Evolutionary conservation across 495 filamentous ascomycete species (phyloP).

Genomic region (Cairneyella variabilis): DNA sequence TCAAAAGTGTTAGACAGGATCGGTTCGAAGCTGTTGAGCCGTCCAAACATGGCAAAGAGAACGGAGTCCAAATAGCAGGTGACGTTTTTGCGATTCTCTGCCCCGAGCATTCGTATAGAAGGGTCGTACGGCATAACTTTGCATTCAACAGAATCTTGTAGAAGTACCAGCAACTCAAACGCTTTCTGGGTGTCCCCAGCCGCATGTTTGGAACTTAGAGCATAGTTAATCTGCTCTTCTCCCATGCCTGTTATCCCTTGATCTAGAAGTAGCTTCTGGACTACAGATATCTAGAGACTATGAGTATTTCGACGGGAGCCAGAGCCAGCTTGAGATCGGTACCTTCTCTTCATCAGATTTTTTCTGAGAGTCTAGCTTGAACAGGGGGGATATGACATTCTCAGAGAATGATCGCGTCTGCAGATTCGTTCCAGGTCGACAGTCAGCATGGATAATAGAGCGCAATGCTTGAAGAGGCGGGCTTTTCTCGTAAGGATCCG

Average conservation of each 20-base stretch:
- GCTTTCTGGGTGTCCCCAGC: conserved; percentile 71
- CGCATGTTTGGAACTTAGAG: conserved; percentile 59
- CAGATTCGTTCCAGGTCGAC: conserved; percentile 26
- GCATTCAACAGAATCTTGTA: conserved; percentile 77
- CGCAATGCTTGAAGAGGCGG: conserved; percentile 20
- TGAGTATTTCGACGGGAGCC: not conserved
- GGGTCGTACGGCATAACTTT: conserved; percentile 71
- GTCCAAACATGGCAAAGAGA: conserved; percentile 96
- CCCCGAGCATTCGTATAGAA: conserved; percentile 69
- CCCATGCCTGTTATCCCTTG: conserved; percentile 50
- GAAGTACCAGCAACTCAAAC: conserved; percentile 66
- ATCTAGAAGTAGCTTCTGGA: conserved; percentile 47
- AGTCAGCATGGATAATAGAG: conserved; percentile 29
- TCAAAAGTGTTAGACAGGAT: conserved; percentile 74
- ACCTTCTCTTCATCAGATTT: conserved; percentile 51
- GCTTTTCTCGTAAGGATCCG: conserved; percentile 24
- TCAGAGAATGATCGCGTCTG: conserved; percentile 34
- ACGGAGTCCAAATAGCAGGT: conserved; percentile 91
- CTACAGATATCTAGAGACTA: conserved; percentile 46
- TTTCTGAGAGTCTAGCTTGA: conserved; percentile 49
- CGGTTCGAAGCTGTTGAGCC: conserved; percentile 83
- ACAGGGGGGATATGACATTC: conserved; percentile 36
- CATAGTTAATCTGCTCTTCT: conserved; percentile 66
- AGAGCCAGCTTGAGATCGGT: conserved; percentile 41
- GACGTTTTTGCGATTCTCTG: conserved; percentile 78